Base-by-base conservation (phyloP, 805 yeast genomes). In the Kluyveromyces siamensis region DNA sequence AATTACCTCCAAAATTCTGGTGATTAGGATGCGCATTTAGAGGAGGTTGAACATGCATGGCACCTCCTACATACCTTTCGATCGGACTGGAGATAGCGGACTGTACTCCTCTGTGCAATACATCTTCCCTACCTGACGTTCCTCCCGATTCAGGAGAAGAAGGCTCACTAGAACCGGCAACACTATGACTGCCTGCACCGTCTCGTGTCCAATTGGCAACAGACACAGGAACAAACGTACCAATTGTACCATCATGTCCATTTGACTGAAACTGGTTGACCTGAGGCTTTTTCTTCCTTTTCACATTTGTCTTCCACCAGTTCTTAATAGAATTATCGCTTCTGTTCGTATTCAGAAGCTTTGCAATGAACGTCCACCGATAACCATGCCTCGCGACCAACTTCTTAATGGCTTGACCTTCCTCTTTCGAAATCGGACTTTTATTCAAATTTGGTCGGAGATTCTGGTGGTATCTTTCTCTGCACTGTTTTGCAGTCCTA, bases 281-380 rank as follows among this genome's bases (percentile, higher is more conserved):
- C 35, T 30, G 35, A 30, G 35, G 14, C 35, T 30, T 30, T 58
- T 93, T 76, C 52, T 96, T 72, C 51, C 95, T 73, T 62, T 86
- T 87, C 13, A 95, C 91, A 8, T 96, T 95, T 4, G 96, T 95
- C 61, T 87, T 87, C 96, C 96, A 88, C 96, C 96, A 89, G 68
- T 89, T 89, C 63, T 55, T 55, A 14, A 55, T 48, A 18, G 54
- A 51, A 37, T 55, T 88, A 65, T 88, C 96, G n/a, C 84, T 76
- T 47, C 96, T 72, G 2, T 96, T 96, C 52, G 85, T 83, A 18
- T 50, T 49, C 50, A 88, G 69, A 65, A 87, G 95, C 46, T 96
- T 76, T 16, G 96, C 87, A 42, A 88, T 89, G 60, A 87, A 96
- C 0, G 96, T 96, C 96, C 96, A 88, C 57, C 86, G 76, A 65